These are phyloP conservation scores for Hemileia vastatrix DNA, from an alignment of 1,284 basidiomycete species.

Conservation along the genomic window DNA sequence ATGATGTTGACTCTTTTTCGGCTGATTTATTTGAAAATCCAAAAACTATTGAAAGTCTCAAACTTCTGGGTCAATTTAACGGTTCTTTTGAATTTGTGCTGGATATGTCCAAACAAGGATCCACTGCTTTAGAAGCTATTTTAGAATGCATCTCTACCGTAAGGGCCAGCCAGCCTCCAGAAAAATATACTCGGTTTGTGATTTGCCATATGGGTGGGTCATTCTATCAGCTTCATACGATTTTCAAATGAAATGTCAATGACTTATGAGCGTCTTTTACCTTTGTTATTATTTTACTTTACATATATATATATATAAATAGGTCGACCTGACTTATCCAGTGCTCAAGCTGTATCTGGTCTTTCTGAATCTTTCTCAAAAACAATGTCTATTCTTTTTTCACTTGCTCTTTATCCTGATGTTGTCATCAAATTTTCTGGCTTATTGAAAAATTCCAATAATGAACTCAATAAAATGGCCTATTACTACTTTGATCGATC, in stretches of 20 bases:
- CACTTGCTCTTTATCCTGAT: slow-evolving; percentile 15
- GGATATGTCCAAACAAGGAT: slow-evolving; percentile 7
- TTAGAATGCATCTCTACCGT: slow-evolving; percentile 19
- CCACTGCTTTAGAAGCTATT: slow-evolving; percentile 12
- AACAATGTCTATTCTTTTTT: slow-evolving; percentile 17
- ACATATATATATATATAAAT: too few species aligned
- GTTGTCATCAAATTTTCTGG: slow-evolving; percentile 19
- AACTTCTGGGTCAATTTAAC: slow-evolving; percentile 4
- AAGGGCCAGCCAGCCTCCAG: slow-evolving; percentile 5
- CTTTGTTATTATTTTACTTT: neutral
- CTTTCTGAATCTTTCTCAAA: slow-evolving; percentile 19
- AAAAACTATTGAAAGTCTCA: slow-evolving; percentile 3
- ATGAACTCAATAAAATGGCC: slow-evolving; percentile 5
- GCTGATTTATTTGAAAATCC: slow-evolving; percentile 3
- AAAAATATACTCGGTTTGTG: slow-evolving; percentile 14
- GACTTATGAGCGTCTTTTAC: neutral
- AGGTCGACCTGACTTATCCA: slow-evolving; percentile 20
- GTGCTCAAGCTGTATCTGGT: slow-evolving; percentile 5
- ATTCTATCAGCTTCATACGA: neutral
- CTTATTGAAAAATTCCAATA: slow-evolving; percentile 6
- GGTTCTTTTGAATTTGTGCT: slow-evolving; percentile 20
- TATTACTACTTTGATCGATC: slow-evolving; percentile 1
- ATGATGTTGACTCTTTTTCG: slow-evolving; percentile 4
- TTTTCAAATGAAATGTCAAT: neutral
- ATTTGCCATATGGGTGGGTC: slow-evolving; percentile 19